phyloP scores from a whole-genome alignment of 2,329 filamentous ascomycete species.

The Alternaria rosae region DNA sequence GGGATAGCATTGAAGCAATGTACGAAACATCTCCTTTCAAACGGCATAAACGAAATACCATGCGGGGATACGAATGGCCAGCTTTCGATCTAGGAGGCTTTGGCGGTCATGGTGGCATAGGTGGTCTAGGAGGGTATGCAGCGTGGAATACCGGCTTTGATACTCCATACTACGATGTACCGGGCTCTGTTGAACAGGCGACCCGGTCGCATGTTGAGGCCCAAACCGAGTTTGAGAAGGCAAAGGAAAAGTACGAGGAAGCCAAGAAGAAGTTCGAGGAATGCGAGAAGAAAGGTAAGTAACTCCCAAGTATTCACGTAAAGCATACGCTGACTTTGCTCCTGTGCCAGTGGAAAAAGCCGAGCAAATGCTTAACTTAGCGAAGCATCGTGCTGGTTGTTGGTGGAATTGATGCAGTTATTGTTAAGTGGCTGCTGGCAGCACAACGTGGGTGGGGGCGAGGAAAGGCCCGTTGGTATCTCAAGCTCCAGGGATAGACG shows the following conservation, averaged over 20 bases:
- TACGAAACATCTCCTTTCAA: conserved; percentile 4
- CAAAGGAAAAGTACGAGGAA: conserved; percentile 23
- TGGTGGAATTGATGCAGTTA: not conserved
- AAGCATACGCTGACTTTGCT: not conserved
- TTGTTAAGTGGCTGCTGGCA: not conserved
- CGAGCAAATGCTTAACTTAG: conserved; percentile 9
- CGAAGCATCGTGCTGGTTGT: conserved; percentile 7
- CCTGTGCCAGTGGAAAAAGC: conserved; percentile 14
- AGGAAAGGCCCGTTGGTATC: not conserved
- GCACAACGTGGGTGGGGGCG: not conserved
- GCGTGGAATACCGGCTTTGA: not conserved
- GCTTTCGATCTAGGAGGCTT: not conserved
- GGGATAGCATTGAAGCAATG: not conserved
- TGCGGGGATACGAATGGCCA: not conserved
- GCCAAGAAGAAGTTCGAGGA: conserved; percentile 26
- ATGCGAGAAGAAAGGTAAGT: conserved; percentile 21
- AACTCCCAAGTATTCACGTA: not conserved
- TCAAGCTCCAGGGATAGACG: not conserved
- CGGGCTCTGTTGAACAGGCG: conserved; percentile 20
- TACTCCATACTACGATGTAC: not conserved
- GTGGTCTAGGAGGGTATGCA: not conserved
- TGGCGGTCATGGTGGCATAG: not conserved
- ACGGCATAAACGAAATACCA: not conserved
- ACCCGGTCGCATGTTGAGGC: conserved; percentile 25
- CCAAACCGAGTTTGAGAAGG: conserved; percentile 17